These are phyloP conservation scores for Citeromyces nyonsensis DNA, from an alignment of 805 yeast species.

Conservation along the genomic window DNA sequence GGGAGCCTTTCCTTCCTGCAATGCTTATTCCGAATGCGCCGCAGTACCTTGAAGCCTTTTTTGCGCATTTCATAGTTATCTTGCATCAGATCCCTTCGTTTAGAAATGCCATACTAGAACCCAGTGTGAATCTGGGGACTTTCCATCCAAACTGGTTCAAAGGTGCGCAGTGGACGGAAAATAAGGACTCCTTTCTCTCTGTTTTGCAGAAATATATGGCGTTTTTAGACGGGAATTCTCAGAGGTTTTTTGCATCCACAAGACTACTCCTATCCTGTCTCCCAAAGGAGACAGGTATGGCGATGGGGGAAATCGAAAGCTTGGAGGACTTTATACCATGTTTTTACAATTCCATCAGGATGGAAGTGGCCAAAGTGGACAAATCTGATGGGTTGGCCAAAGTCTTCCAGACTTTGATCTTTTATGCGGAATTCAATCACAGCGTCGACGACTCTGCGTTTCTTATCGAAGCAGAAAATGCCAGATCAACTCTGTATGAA, in stretches of 20 bases:
- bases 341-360: slow-evolving; percentile 7
- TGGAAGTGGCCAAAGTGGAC: slow-evolving; percentile 6
- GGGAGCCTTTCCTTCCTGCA: slow-evolving; percentile 11
- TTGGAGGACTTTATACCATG: slow-evolving; percentile 12
- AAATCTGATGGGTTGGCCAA: slow-evolving; percentile 4
- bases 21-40: slow-evolving; percentile 18
- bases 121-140: slow-evolving; percentile 9
- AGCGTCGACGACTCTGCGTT: slow-evolving; percentile 11
- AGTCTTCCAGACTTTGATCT: slow-evolving; percentile 7
- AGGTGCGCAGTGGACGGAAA: slow-evolving; percentile 20
- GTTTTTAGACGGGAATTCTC: slow-evolving; percentile 17
- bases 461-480: slow-evolving; percentile 16
- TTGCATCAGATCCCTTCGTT: slow-evolving; percentile 20
- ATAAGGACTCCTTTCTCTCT: slow-evolving; percentile 9
- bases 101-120: slow-evolving; percentile 9
- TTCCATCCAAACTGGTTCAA: slow-evolving; percentile 18
- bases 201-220: slow-evolving; percentile 23
- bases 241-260: slow-evolving; percentile 21
- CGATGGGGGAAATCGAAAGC: slow-evolving; percentile 12
- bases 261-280: slow-evolving; percentile 14
- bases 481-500: slow-evolving; percentile 14
- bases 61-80: slow-evolving; percentile 23
- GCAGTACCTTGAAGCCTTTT: slow-evolving; percentile 19
- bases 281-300: slow-evolving; percentile 6
- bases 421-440: slow-evolving; percentile 2